These are phyloP conservation scores for Cucumis sativus DNA, from an alignment of 306 rosid genomes.

Conservation along the genomic window DNA sequence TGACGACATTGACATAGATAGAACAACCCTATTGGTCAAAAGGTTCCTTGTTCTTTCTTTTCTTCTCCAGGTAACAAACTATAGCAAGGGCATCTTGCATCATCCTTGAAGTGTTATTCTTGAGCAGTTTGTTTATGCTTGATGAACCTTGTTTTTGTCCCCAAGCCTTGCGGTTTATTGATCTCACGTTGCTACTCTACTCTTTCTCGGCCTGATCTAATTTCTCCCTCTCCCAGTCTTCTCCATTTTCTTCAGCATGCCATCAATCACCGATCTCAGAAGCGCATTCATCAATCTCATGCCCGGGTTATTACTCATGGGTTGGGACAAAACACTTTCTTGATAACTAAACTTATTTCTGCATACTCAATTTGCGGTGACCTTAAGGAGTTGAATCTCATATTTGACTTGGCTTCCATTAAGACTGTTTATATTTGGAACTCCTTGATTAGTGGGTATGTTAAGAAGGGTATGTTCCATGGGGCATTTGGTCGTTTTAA, in stretches of 20 bases:
- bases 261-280: constrained; percentile 24
- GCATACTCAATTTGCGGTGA: constrained; percentile 39
- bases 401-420: constrained; percentile 29
- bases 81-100: neutral
- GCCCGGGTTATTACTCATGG: constrained; percentile 53
- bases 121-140: neutral
- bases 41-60: too few relatives aligned
- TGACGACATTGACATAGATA: constrained; percentile 41
- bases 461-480: constrained; percentile 20
- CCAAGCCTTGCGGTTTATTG: constrained; percentile 16
- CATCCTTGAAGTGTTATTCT: neutral
- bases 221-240: constrained; percentile 16
- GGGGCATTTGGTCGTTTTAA: constrained; percentile 34
- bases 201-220: constrained; percentile 8
- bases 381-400: constrained; percentile 21
- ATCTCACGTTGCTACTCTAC: constrained; percentile 31
- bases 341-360: constrained; percentile 52
- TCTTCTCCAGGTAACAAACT: too few relatives aligned
- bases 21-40: constrained; percentile 19
- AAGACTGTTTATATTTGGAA: constrained; percentile 53
- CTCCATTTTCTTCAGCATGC: constrained; percentile 34
- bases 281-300: constrained; percentile 41
- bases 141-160: constrained; percentile 11
- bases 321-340: constrained; percentile 38
- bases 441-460: constrained; percentile 43